Conservation (phyloP, 768 basidiomycete genomes). For the Mycena galericulata region DNA sequence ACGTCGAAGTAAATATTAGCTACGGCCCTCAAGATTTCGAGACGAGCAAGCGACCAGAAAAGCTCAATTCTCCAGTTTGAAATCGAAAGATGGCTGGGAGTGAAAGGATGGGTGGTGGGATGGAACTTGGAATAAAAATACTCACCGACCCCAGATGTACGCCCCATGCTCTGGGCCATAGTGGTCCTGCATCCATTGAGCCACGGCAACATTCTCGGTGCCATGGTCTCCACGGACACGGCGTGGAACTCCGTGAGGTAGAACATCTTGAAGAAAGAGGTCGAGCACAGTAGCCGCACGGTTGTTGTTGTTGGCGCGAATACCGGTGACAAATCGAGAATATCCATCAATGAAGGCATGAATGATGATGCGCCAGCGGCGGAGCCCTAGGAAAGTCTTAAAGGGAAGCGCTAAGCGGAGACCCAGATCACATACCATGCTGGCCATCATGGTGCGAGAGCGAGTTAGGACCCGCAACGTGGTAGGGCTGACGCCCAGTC, state of each 20-base stretch:
- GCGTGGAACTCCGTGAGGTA: not conserved
- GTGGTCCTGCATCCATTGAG: constrained; percentile 42
- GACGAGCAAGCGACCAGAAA: not conserved
- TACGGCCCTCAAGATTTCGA: not conserved
- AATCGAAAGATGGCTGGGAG: not conserved
- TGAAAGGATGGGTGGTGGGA: too few species aligned
- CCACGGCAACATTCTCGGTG: constrained; percentile 48
- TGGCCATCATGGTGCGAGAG: constrained; percentile 39
- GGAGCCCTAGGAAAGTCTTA: constrained; percentile 44
- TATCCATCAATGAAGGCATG: constrained; percentile 48
- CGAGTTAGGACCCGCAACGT: constrained; percentile 37
- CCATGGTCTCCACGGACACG: constrained; percentile 19
- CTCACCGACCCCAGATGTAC: constrained; percentile 54
- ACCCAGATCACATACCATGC: constrained; percentile 16
- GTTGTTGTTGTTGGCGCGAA: constrained; percentile 15
- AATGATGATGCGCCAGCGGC: constrained; percentile 47
- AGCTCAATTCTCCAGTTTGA: not conserved
- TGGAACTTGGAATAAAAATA: not conserved
- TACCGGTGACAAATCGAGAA: constrained; percentile 29
- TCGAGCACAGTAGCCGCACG: constrained; percentile 10
- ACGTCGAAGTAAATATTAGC: not conserved
- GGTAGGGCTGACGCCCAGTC: constrained; percentile 32
- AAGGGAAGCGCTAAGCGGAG: not conserved
- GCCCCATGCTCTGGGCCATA: constrained; percentile 42
- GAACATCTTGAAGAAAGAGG: constrained; percentile 3